These are phyloP conservation scores for Entomortierella lignicola DNA, from an alignment of 192 early-diverging fungal species.

Conservation along the genomic window DNA sequence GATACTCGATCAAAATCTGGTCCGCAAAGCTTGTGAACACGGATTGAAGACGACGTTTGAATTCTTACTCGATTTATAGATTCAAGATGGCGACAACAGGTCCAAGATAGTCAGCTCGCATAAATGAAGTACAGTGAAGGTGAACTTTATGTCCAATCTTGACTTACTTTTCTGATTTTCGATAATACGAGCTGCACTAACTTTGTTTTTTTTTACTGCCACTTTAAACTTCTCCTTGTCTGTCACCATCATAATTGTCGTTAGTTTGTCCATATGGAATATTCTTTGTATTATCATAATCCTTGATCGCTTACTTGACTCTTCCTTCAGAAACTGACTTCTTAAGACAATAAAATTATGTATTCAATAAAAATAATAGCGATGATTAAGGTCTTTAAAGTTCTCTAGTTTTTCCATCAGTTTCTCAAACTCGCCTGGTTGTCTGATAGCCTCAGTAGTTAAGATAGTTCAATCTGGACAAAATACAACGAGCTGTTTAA, in stretches of 20 bases:
- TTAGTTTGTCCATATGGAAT: too few species aligned
- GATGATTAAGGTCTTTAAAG: constrained; percentile 10
- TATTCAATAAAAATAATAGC: constrained; percentile 20
- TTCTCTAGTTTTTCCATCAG: constrained; percentile 1
- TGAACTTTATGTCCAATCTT: constrained; percentile 13
- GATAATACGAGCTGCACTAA: constrained; percentile 10
- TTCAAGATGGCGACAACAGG: constrained; percentile 32
- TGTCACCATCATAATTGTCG: too few species aligned
- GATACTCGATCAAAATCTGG: constrained; percentile 25
- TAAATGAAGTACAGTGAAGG: constrained; percentile 13
- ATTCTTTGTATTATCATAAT: too few species aligned
- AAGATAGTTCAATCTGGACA: too few species aligned
- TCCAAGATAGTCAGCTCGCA: constrained; percentile 30
- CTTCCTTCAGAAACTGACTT: constrained; percentile 11
- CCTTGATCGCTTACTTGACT: background rate
- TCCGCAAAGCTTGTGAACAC: constrained; percentile 36
- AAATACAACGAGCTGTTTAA: too few species aligned
- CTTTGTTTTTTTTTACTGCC: background rate
- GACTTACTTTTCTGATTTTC: constrained; percentile 15
- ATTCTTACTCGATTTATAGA: constrained; percentile 20
- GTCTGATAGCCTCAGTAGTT: too few species aligned
- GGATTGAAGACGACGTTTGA: background rate
- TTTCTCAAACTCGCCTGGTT: too few species aligned
- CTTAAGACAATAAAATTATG: constrained; percentile 1
- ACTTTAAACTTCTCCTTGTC: too few species aligned